Conservation (phyloP, 495 filamentous ascomycete species). For the Daldinia childiae region DNA sequence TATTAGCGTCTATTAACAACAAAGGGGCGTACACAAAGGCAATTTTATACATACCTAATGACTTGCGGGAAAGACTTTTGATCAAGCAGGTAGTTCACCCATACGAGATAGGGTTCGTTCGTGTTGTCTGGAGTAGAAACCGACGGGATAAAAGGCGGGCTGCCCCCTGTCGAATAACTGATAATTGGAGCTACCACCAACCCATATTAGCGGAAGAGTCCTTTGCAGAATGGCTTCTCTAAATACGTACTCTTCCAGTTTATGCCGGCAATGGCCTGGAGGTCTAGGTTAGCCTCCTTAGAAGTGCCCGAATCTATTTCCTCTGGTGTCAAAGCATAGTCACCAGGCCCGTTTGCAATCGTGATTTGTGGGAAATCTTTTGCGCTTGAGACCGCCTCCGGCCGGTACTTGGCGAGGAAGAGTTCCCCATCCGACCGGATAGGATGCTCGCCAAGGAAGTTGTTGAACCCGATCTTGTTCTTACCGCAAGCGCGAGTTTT, state of each 20-base stretch:
- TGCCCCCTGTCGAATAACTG: conserved; percentile 56
- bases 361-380: conserved; percentile 54
- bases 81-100: conserved; percentile 64
- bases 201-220: neutral
- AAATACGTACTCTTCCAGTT: conserved; percentile 37
- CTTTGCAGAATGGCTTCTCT: neutral
- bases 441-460: conserved; percentile 60
- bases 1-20: conserved; percentile 21
- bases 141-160: conserved; percentile 47
- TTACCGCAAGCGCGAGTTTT: conserved; percentile 51
- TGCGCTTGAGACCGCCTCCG: conserved; percentile 56
- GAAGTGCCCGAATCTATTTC: conserved; percentile 50
- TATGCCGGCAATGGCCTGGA: conserved; percentile 64
- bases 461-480: conserved; percentile 59
- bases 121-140: conserved; percentile 55
- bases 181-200: conserved; percentile 46
- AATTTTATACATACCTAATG: conserved; percentile 54
- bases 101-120: conserved; percentile 84
- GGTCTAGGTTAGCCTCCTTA: conserved; percentile 77
- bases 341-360: conserved; percentile 52
- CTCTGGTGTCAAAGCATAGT: conserved; percentile 37
- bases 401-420: conserved; percentile 60
- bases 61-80: conserved; percentile 71
- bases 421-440: conserved; percentile 60
- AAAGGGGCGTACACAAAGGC: neutral